Evolutionary conservation across 2,329 filamentous ascomycete species (phyloP), one percentile per base, ranked within the genome.

Genomic region (Blastomyces gilchristii): DNA sequence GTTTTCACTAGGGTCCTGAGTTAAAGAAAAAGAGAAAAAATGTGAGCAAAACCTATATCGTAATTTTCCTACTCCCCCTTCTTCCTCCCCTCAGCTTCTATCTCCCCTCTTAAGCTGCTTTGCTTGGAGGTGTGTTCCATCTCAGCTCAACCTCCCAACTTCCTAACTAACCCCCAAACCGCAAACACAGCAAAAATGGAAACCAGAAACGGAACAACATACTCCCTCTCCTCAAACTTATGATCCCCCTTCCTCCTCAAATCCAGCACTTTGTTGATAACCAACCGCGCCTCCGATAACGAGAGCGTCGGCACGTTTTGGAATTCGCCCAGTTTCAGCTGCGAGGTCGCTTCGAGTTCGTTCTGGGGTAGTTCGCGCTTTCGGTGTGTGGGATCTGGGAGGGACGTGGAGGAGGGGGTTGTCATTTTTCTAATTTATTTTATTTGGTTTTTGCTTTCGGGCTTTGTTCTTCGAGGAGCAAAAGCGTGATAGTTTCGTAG

Each of bases 241-340:
- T 91, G 91, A 70, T 87, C 85, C 69, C 90, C 88, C 70, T 88
- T 87, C 68, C 87, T 85, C 67, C 91, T 85, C 78, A 93, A 90
- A 66, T 88, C 83, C 67, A 94, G 85, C 59, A 97, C 87, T 66
- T 91, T 91, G 72, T 93, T 93, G 71, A 99, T 90, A 72, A 99
- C 89, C 60, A 96, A 85, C 69, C 91, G 85, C 1, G 94, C 92
- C 78, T 97, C 94, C 43, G 91, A 96, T 61, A 97, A 84, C 56
- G 92, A 96, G 66, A 99, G 82, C 6, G 92, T 93, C 73, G 94
- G 91, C 68, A 95, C 91, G 72, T 93, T 83, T 70, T 95, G 86
- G 78, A 97, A 97, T 74, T 97, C 93, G 78, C 94, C 94, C 12
- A 99, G 88, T 75, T 88, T 89, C 67, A 97, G 85, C 62, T 86